Evolutionary conservation across 352 stramenopile genomes (phyloP), one percentile per base, ranked within the genome.

Genomic region (Thalassiosira livingstoniorum): DNA sequence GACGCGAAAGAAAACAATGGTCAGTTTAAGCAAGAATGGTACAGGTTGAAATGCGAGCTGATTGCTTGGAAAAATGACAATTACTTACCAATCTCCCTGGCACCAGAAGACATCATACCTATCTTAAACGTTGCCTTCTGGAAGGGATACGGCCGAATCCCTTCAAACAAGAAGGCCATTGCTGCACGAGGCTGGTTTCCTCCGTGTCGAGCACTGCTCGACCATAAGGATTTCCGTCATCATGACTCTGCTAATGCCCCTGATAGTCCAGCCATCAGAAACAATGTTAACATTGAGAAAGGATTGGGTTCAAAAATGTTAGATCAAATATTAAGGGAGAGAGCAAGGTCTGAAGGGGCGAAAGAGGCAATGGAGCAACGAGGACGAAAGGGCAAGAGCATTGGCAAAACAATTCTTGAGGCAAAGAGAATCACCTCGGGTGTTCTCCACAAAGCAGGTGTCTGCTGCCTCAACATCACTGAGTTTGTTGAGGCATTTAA

Each of bases 181-280:
- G 11, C 60, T 39, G 62, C 57, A 35, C 29, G 43, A 42, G 60
- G 71, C 57, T 79, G 71, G 60, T 62, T 35, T 72, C 70, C 67
- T 63, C 23, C 25, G 7, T 67, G 66, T 29, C 27, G 25, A 23
- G 39, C n/a, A 60, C 54, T 76, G 0, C 35, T 67, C 13, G 54
- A 76, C 10, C 55, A 76, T 54, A n/a, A 2, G 15, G 18, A 11
- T 7, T n/a, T 63, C 0, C 54, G 32, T 62, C 2, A 1, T 34
- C 21, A 7, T 34, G 2, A 2, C n/a, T 34, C 21, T 25, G 32
- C 10, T 10, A 18, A 51, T 51, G 10, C 10, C 42, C 18, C 42
- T 18, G 10, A 10, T 51, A 18, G 10, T 51, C 42, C 42, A 18
- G 42, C 18, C 18, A 18, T 18, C 18, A 18, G 10, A 10, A 18